A percentile compares a stretch with the other conserved stretches of the same genome.
Conservation (phyloP, 2,329 filamentous ascomycete species). For the Tolypocladium endophyticum region DNA sequence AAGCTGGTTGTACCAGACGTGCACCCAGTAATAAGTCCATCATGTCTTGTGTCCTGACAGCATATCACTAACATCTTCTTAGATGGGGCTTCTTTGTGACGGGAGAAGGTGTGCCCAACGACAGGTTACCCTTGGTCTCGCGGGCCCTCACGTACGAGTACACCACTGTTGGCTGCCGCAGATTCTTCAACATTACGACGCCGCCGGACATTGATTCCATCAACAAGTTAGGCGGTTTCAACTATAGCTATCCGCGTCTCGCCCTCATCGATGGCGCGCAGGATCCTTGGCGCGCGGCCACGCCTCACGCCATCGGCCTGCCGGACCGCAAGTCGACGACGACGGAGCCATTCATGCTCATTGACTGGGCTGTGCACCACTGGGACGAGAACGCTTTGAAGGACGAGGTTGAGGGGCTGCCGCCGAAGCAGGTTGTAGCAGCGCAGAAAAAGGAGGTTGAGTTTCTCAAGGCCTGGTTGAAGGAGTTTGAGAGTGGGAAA, state of each 20-base stretch:
- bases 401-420: slow-evolving; percentile 36
- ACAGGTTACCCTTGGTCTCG: slow-evolving; percentile 60
- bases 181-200: slow-evolving; percentile 58
- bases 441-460: slow-evolving; percentile 46
- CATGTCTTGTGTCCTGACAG: background rate
- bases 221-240: slow-evolving; percentile 67
- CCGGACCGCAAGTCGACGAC: slow-evolving; percentile 46
- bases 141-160: slow-evolving; percentile 58
- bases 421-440: slow-evolving; percentile 46
- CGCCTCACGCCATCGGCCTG: slow-evolving; percentile 56
- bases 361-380: slow-evolving; percentile 67
- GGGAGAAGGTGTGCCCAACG: slow-evolving; percentile 55
- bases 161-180: slow-evolving; percentile 48
- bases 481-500: slow-evolving; percentile 31
- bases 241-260: slow-evolving; percentile 63
- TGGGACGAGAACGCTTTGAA: slow-evolving; percentile 64
- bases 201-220: slow-evolving; percentile 54
- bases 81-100: slow-evolving; percentile 74
- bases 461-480: slow-evolving; percentile 59
- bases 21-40: slow-evolving; percentile 34
- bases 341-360: slow-evolving; percentile 62
- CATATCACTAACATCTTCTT: slow-evolving; percentile 6
- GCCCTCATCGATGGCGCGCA: slow-evolving; percentile 67
- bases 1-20: slow-evolving; percentile 43
- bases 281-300: slow-evolving; percentile 72